Evolutionary conservation across 2,329 filamentous ascomycete species (phyloP), one percentile per base, ranked within the genome.

Genomic region (Apiospora pterosperma): DNA sequence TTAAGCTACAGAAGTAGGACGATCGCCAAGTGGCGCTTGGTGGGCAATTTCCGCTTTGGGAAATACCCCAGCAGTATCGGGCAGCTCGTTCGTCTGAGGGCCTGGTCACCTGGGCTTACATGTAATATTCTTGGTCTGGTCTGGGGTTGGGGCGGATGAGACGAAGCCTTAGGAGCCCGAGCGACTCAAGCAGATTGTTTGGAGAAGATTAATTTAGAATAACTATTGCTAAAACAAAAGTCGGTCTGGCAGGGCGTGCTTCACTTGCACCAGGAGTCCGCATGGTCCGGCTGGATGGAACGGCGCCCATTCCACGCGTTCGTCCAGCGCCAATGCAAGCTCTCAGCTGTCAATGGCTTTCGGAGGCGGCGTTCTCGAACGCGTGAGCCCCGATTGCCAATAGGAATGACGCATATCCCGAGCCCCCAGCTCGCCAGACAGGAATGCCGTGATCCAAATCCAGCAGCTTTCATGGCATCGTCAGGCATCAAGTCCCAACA

Each of bases 1-100:
- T 25, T 31, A 11, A 5, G n/a, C n/a, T n/a, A n/a, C n/a, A 34
- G 28, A 55, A 55, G 48, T 28, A 55, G 28, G 31, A 34, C 41
- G 39, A 62, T 62, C 60, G 60, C 60, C 60, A 62, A 62, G 60
- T 41, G 39, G 28, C 60, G n/a, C 36, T 19, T 38, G 21, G 59
- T 39, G 36, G 36, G 28, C 36, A 21, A 23, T 5, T 61, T 66
- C 59, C 62, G 61, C n/a, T 25, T 66, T 62, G 42, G 64, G 64
- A 62, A 66, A 66, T 62, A 64, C 64, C 64, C 64, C 64, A 64
- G 59, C 59, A 28, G 59, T 25, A 55, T 55, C 48, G 48, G 31
- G 48, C 48, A 55, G 48, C 48, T 34, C 16, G 48, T 55, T 55
- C 48, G 48, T 55, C 48, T 55, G 48, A 55, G 48, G 28, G 48